Percentiles rank a stretch among this genome's conserved stretches.
Conservation (phyloP, 768 basidiomycete species). For the Paxillus ammoniavirescens region DNA sequence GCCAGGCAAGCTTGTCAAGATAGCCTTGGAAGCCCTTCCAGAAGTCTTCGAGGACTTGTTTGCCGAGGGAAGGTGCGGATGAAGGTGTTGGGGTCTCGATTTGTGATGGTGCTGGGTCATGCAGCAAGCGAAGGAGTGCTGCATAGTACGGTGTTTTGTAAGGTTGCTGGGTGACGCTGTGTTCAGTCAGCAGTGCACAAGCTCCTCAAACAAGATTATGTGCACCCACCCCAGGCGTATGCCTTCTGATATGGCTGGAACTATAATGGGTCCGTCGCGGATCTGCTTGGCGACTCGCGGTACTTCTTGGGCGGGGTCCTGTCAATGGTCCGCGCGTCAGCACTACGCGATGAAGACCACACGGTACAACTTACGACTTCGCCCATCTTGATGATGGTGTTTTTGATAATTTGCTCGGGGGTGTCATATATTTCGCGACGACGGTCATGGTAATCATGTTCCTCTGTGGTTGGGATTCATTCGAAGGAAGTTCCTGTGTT, state of each 20-base stretch:
- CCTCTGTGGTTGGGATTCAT: slow-evolving; percentile 42
- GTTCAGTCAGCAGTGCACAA: slow-evolving; percentile 5
- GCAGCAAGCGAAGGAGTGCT: slow-evolving; percentile 69
- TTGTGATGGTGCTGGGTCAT: slow-evolving; percentile 42
- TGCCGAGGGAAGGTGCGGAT: slow-evolving; percentile 49
- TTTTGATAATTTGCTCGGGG: slow-evolving; percentile 70
- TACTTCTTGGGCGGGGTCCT: slow-evolving; percentile 75
- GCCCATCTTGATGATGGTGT: slow-evolving; percentile 67
- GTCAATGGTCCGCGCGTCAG: not conserved
- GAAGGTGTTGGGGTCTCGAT: slow-evolving; percentile 33
- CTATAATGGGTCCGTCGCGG: slow-evolving; percentile 54
- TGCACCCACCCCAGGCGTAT: slow-evolving; percentile 62
- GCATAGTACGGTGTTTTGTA: slow-evolving; percentile 93
- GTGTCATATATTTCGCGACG: slow-evolving; percentile 64
- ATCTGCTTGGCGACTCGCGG: slow-evolving; percentile 65
- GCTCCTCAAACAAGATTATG: not conserved
- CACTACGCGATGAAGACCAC: slow-evolving; percentile 4
- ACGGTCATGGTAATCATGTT: slow-evolving; percentile 58
- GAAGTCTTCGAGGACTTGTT: slow-evolving; percentile 80
- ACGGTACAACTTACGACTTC: slow-evolving; percentile 68
- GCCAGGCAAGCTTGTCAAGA: slow-evolving; percentile 88
- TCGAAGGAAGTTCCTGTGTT: not conserved
- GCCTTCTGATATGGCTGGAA: slow-evolving; percentile 69
- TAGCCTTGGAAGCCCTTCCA: slow-evolving; percentile 89
- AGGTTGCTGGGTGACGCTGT: slow-evolving; percentile 86